Evolutionary conservation across 2,329 filamentous ascomycete genomes (phyloP).

Genomic region (Botryotinia globosa): DNA sequence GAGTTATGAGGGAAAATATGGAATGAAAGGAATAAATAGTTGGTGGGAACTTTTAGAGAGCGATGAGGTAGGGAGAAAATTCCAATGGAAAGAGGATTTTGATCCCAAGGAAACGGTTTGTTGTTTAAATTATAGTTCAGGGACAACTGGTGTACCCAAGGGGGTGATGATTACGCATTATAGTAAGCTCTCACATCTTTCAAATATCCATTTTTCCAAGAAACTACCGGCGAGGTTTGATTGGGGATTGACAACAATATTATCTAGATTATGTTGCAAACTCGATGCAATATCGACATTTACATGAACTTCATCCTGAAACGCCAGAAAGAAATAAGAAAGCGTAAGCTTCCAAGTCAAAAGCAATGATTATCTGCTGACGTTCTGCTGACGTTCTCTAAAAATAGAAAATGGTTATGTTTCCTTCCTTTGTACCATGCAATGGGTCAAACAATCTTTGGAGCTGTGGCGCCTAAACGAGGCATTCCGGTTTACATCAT

Average conservation of each 20-base stretch:
- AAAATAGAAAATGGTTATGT: slow-evolving; percentile 31
- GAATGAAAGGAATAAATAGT: slow-evolving; percentile 48
- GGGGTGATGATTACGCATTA: slow-evolving; percentile 68
- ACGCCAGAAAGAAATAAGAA: slow-evolving; percentile 66
- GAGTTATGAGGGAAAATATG: slow-evolving; percentile 39
- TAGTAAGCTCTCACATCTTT: slow-evolving; percentile 41
- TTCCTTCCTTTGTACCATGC: slow-evolving; percentile 19
- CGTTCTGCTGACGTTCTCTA: neutral
- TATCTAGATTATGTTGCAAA: slow-evolving; percentile 28
- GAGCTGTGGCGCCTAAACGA: slow-evolving; percentile 44
- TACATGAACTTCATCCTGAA: slow-evolving; percentile 54
- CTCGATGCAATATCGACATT: slow-evolving; percentile 46
- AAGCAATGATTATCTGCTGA: slow-evolving; percentile 60
- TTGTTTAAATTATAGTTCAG: slow-evolving; percentile 69
- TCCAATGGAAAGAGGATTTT: slow-evolving; percentile 54
- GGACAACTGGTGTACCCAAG: slow-evolving; percentile 81
- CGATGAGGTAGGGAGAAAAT: slow-evolving; percentile 51
- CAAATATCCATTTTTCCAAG: neutral
- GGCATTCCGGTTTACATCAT: slow-evolving; percentile 54
- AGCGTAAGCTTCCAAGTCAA: slow-evolving; percentile 72
- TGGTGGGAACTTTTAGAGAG: slow-evolving; percentile 62
- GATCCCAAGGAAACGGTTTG: slow-evolving; percentile 44
- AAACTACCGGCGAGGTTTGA: neutral
- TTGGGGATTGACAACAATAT: neutral
- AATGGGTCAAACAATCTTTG: slow-evolving; percentile 40